Evolutionary conservation across 805 yeast genomes (phyloP).

Genomic region (Barnettozyma pratensis): DNA sequence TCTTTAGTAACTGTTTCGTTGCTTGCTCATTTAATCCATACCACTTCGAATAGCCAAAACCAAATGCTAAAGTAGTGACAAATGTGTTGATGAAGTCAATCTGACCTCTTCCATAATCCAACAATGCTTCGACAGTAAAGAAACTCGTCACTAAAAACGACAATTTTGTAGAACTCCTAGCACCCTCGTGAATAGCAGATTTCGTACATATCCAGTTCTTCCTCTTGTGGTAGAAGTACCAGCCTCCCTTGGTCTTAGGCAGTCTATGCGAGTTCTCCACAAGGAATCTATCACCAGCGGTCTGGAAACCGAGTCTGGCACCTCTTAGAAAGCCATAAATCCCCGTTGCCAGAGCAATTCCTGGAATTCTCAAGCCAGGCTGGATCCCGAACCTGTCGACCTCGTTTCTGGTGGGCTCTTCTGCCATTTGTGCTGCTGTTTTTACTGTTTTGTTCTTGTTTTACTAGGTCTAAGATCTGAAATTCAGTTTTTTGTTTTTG

Average conservation of each 20-base stretch:
- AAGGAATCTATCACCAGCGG: conserved; percentile 53
- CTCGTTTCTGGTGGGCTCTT: neutral
- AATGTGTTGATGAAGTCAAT: conserved; percentile 61
- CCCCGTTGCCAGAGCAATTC: conserved; percentile 35
- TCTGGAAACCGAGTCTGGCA: conserved; percentile 51
- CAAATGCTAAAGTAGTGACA: conserved; percentile 48
- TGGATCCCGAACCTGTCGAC: conserved; percentile 41
- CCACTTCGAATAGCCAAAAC: conserved; percentile 45
- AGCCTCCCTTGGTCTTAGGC: conserved; percentile 73
- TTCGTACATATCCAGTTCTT: conserved; percentile 70
- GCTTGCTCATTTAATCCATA: conserved; percentile 38
- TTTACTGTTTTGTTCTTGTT: too few relatives aligned
- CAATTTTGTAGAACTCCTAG: conserved; percentile 37
- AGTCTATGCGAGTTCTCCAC: conserved; percentile 81
- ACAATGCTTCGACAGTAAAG: conserved; percentile 55
- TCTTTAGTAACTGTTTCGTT: conserved; percentile 35
- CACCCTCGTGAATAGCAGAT: conserved; percentile 46
- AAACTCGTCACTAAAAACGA: conserved; percentile 41
- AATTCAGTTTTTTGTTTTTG: too few relatives aligned
- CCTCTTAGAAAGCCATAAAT: conserved; percentile 49
- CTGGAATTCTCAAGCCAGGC: conserved; percentile 40
- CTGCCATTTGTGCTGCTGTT: neutral
- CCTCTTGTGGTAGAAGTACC: conserved; percentile 85
- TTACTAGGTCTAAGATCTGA: too few relatives aligned
- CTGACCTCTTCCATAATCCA: conserved; percentile 50